These are phyloP conservation scores for Blepharisma stoltei DNA, from an alignment of 73 alveolate genomes.

Conservation along the genomic window DNA sequence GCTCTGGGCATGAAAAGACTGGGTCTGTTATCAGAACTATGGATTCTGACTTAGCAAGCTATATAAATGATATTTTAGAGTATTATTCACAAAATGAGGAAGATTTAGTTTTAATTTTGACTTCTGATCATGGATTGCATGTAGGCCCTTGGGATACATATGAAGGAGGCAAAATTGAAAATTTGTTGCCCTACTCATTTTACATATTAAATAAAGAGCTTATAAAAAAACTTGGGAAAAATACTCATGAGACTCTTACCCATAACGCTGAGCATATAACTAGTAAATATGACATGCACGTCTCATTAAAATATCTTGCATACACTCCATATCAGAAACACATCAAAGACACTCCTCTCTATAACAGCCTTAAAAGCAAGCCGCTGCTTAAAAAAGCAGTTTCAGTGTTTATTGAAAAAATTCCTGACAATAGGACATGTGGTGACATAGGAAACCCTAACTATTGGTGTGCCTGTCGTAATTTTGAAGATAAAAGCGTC, in stretches of 20 bases:
- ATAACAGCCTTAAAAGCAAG: too few relatives aligned
- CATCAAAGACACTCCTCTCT: too few relatives aligned
- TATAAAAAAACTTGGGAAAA: background rate
- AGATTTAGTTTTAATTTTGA: background rate
- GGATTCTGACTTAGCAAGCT: background rate
- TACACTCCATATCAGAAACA: too few relatives aligned
- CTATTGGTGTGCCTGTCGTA: too few relatives aligned
- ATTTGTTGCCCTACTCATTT: background rate
- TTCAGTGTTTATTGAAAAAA: too few relatives aligned
- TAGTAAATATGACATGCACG: too few relatives aligned
- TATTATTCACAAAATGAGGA: background rate
- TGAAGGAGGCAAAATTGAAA: slow-evolving; percentile 14
- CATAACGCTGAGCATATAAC: too few relatives aligned
- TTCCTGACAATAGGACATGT: too few relatives aligned
- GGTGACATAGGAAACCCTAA: too few relatives aligned
- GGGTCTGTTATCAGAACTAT: background rate
- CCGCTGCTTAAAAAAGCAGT: too few relatives aligned
- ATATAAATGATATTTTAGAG: background rate
- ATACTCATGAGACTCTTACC: too few relatives aligned
- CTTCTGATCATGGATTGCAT: background rate
- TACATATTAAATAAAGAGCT: background rate
- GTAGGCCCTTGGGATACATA: background rate
- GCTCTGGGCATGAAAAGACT: background rate
- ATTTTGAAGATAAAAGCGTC: too few relatives aligned
- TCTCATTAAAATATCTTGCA: background rate